Conservation (phyloP, 1,284 basidiomycete species). For the Fomitiporia mediterranea region DNA sequence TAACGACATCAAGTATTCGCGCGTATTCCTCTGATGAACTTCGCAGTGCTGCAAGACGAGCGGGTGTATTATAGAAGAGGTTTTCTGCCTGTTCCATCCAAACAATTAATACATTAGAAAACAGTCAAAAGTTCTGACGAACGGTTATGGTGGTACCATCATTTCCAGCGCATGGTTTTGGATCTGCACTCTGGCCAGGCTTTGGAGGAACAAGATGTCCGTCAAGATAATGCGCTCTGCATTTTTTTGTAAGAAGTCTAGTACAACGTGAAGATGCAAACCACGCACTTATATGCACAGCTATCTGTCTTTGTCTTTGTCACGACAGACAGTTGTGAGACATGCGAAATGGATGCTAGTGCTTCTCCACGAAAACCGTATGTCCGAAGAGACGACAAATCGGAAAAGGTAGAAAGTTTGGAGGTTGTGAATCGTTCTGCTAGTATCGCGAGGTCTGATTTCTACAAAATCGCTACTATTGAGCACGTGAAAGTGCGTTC, state of each 20-base stretch:
- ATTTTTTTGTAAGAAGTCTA: background rate
- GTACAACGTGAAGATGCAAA: background rate
- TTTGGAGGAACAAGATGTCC: constrained; percentile 68
- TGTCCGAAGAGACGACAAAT: constrained; percentile 81
- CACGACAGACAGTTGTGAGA: constrained; percentile 82
- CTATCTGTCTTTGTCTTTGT: constrained; percentile 82
- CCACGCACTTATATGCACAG: constrained; percentile 86
- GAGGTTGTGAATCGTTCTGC: constrained; percentile 97
- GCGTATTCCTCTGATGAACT: constrained; percentile 90
- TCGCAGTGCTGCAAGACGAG: constrained; percentile 82
- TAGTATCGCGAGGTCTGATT: constrained; percentile 80
- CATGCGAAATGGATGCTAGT: constrained; percentile 93
- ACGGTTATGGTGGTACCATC: constrained; percentile 91
- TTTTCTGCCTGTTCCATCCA: constrained; percentile 74
- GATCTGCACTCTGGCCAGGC: constrained; percentile 64
- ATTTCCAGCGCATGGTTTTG: constrained; percentile 89
- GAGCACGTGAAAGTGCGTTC: background rate
- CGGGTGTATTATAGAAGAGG: constrained; percentile 93
- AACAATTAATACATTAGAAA: background rate
- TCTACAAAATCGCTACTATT: constrained; percentile 30
- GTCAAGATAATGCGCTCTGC: constrained; percentile 77
- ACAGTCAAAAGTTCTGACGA: constrained; percentile 25
- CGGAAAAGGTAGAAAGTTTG: constrained; percentile 84
- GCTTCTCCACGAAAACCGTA: constrained; percentile 99
- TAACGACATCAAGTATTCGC: constrained; percentile 89